Base-by-base conservation (phyloP, 805 yeast genomes). In the Starmerella riodocensis region DNA sequence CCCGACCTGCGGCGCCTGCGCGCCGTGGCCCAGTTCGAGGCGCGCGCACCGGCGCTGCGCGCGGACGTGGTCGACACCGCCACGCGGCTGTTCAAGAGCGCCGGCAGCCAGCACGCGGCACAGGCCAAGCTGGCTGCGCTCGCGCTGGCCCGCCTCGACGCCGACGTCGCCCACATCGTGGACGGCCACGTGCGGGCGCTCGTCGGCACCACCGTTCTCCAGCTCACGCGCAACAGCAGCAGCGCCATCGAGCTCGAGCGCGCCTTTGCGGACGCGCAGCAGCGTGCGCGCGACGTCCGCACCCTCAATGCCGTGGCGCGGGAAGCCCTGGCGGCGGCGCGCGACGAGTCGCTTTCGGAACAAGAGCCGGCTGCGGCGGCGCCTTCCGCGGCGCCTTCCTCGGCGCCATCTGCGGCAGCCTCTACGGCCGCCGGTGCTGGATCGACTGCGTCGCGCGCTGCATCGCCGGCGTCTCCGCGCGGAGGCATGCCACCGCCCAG, bases 251-350 rank as follows among this genome's bases (percentile, higher is more conserved):
- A 38, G 4, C 27, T 24, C 19, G 29, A 31, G 22, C 30, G 29
- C 25, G 47, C 47, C 4, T 33, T 42, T 16, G 41, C 22, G 3
- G 50, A 40, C 13, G 51, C 50, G 3, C 44, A 32, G 11, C 16
- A 32, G 11, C 42, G 47, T 8, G 40, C 31, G 11, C 17, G 32
- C 2, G 18, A 12, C 17, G 38, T 14, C 11, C 26, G 26, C 5
- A 5, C 18, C 6, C 29, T 37, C n/a, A 14, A 25, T 13, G 13
- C 22, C 9, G 28, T 27, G 21, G 30, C 16, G 16, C 22, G 13
- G 8, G 41, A 41, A 13, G 27, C 29, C 18, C 11, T 12, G 23
- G 11, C 26, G 7, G 8, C 19, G 9, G 6, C 9, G 9, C 16
- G 11, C 17, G 31, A 13, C 7, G 8, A 8, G 9, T 11, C n/a